These are phyloP conservation scores for Plectosphaerella sp. DNA, from an alignment of 2,329 filamentous ascomycete genomes.

Conservation along the genomic window DNA sequence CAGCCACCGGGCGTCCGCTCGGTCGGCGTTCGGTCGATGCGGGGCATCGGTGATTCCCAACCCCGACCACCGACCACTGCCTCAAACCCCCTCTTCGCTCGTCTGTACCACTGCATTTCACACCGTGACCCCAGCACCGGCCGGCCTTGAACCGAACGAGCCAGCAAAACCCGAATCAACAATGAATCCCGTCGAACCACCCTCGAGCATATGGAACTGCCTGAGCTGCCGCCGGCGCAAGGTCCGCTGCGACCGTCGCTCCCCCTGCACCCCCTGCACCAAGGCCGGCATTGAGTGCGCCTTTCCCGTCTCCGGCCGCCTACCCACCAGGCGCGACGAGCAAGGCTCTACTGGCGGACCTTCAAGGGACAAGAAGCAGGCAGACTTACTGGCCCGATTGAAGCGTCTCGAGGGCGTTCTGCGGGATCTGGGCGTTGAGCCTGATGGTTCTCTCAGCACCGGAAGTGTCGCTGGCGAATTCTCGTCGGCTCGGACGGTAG, in stretches of 20 bases:
- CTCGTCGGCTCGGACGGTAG: neutral
- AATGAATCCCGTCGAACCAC: too few species aligned
- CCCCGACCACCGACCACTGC: too few species aligned
- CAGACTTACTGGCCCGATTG: constrained; percentile 9
- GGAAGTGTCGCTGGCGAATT: neutral
- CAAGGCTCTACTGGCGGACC: neutral
- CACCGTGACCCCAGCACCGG: too few species aligned
- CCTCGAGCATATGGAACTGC: constrained; percentile 16
- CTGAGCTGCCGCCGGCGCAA: constrained; percentile 36
- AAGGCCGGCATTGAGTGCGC: constrained; percentile 23
- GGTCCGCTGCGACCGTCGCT: constrained; percentile 35
- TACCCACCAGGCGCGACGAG: neutral
- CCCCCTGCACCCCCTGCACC: constrained; percentile 33
- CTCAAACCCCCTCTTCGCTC: too few species aligned
- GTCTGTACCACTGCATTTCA: too few species aligned
- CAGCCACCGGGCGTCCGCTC: neutral
- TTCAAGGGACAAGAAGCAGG: constrained; percentile 5
- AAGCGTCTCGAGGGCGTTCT: constrained; percentile 12
- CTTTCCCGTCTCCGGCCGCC: neutral
- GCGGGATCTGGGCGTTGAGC: constrained; percentile 7
- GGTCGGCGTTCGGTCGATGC: neutral
- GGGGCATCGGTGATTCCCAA: neutral
- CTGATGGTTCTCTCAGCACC: constrained; percentile 4
- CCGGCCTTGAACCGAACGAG: too few species aligned
- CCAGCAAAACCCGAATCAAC: too few species aligned